Base-by-base conservation (phyloP, 1,284 basidiomycete species). In the Rhodotorula mucilaginosa region DNA sequence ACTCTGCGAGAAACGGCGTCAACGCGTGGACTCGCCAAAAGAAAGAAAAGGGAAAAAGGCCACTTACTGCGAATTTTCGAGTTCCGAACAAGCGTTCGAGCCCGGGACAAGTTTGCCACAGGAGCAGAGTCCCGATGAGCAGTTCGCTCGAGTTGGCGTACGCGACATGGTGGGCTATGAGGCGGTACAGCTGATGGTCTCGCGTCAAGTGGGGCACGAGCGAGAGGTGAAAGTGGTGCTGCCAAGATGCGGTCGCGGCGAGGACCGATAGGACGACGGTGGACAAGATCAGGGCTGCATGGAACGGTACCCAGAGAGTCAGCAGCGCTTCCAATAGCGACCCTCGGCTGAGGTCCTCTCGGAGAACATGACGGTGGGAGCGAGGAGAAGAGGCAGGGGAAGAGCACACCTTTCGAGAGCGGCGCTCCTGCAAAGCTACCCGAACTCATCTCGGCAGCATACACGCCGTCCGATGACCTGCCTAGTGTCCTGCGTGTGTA, bases 1-100 rank as follows among this genome's bases (percentile, higher is more conserved):
- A 10, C 91, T 92, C 91, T 93, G 76, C 54, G 19, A 64, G 61
- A 23, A 71, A 29, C 6, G n/a, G 19, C 5, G 26, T 64, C 44
- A 71, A 58, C 44, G 6, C 0, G 4, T 2, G 51, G 12, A 12
- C 19, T 16, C 2, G 26, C 19, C 19, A 16, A n/a, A 61, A 10
- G 5, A 5, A 26, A 34, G 34, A 13, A 26, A 19, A 31, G 44
- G 52, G 15, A 44, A 13, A 58, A 31, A 29, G 21, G 31, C 34
- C 23, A 83, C 90, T 82, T 76, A 93, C 93, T n/a, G 91, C 90
- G 82, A 87, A 97, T 80, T 97, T 97, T 69, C 88, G 81, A 65
- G 88, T 89, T 3, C 94, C 94, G 79, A 94, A 96, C 54, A 88
- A 87, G 67, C 94, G 85, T 79, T 97, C 94, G 58, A 96, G 85